Evolutionary conservation across 2,329 filamentous ascomycete genomes (phyloP), one percentile per base, ranked within the genome.

Genomic region (Fusarium virguliforme): DNA sequence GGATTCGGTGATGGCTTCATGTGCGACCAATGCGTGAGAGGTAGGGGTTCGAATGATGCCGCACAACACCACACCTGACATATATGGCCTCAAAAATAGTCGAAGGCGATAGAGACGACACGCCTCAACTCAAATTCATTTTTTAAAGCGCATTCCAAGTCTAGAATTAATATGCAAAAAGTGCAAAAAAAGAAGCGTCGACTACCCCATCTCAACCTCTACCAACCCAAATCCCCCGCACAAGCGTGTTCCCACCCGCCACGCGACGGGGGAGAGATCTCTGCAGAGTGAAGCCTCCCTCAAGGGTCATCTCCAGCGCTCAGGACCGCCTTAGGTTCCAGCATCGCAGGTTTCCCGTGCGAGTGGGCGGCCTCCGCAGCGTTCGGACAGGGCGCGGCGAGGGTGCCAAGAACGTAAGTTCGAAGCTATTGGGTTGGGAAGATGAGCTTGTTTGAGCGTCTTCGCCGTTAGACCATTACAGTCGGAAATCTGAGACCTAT

Each of bases 211-310:
- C 87, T 85, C 84, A 81, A 81, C 78, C 79, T 79, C 63, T 65
- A 77, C 82, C 82, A 84, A 82, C 84, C 85, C 88, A 90, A 86
- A 82, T 87, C 86, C 84, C 79, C 67, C 68, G 68, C 84, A 83
- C 85, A 84, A 85, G 86, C 88, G 89, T 90, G 81, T 86, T 91
- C 89, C 89, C 89, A 82, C 84, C 83, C 89, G 90, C 90, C 89
- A 91, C 85, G 85, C 86, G 86, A 90, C 88, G 89, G 89, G 88
- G 89, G 87, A 89, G 86, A 89, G 84, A 80, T 81, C 89, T 91
- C 88, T 91, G 89, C 89, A 90, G 88, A 90, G 89, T 91, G 87
- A 91, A 82, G 64, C 89, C 89, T 90, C 89, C 86, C 90, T 91
- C 85, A 89, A 91, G 89, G 76, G 79, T 91, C 77, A 84, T 88